Evolutionary conservation across 176 grass and related monocot genomes (phyloP).

Genomic region (Areca catechu): DNA sequence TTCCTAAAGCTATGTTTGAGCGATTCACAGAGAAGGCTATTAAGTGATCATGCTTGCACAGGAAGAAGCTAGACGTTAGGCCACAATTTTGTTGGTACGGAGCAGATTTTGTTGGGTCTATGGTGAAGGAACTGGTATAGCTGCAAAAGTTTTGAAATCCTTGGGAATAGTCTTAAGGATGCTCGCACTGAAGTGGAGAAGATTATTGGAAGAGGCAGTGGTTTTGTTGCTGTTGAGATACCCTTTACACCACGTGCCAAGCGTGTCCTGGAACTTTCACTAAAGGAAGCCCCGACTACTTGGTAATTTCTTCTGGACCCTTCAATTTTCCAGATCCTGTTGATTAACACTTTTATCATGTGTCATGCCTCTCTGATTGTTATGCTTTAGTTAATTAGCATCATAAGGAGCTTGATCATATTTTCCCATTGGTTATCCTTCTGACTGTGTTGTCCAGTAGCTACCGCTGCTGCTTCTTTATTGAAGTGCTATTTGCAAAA

Average conservation of each 20-base stretch:
- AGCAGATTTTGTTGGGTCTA: constrained; percentile 13
- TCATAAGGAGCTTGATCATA: too few relatives aligned
- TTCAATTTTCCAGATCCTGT: too few relatives aligned
- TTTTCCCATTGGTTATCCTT: too few relatives aligned
- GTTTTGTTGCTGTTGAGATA: neutral
- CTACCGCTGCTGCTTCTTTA: too few relatives aligned
- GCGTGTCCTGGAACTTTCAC: constrained; percentile 1
- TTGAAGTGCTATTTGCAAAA: too few relatives aligned
- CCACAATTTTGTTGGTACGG: constrained; percentile 6
- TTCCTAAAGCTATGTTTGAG: neutral
- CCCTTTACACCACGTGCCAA: constrained; percentile 9
- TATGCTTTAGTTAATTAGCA: too few relatives aligned
- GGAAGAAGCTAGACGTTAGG: constrained; percentile 10
- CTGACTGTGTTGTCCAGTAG: too few relatives aligned
- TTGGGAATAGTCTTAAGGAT: neutral
- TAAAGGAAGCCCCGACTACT: neutral
- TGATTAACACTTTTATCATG: too few relatives aligned
- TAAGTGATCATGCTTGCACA: constrained; percentile 9
- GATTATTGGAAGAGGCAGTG: neutral
- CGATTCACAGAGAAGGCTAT: constrained; percentile 13
- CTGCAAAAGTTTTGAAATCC: neutral
- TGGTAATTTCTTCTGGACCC: neutral
- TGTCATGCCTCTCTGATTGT: too few relatives aligned
- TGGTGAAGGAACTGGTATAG: constrained; percentile 1
- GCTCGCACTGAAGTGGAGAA: neutral